Conservation (phyloP, 257 asterid species). For the Thymus quinquecostatus region DNA sequence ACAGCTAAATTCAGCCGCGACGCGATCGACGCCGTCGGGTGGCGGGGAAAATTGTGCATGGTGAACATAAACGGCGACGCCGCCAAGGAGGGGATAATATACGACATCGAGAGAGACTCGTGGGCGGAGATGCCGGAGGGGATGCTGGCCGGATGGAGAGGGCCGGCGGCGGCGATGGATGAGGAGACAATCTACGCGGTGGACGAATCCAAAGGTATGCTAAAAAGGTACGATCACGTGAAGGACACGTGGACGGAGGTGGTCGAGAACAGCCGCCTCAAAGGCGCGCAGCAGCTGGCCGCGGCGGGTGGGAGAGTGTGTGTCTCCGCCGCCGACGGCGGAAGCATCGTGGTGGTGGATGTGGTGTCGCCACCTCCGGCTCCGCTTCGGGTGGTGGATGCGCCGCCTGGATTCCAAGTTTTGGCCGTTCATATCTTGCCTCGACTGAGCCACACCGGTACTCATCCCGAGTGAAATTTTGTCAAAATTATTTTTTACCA, state of each 20-base stretch:
- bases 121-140: constrained; percentile 91
- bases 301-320: constrained; percentile 74
- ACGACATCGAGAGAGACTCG: constrained; percentile 46
- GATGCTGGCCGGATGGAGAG: constrained; percentile 80
- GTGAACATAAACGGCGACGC: constrained; percentile 77
- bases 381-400: constrained; percentile 56
- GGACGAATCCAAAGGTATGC: constrained; percentile 63
- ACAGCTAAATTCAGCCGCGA: constrained; percentile 69
- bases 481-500: neutral
- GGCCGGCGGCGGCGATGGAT: constrained; percentile 78
- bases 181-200: constrained; percentile 68
- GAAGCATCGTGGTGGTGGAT: constrained; percentile 61
- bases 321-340: constrained; percentile 47
- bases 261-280: constrained; percentile 40
- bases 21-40: constrained; percentile 78
- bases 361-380: constrained; percentile 50
- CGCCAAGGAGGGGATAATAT: constrained; percentile 66
- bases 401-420: constrained; percentile 53
- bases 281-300: constrained; percentile 61
- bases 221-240: constrained; percentile 52
- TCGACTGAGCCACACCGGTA: constrained; percentile 41
- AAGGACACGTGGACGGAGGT: constrained; percentile 62
- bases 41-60: constrained; percentile 86
- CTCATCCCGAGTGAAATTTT: neutral
- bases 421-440: constrained; percentile 66